Base-by-base conservation (phyloP, 495 filamentous ascomycete species). In the Talaromyces adpressus region DNA sequence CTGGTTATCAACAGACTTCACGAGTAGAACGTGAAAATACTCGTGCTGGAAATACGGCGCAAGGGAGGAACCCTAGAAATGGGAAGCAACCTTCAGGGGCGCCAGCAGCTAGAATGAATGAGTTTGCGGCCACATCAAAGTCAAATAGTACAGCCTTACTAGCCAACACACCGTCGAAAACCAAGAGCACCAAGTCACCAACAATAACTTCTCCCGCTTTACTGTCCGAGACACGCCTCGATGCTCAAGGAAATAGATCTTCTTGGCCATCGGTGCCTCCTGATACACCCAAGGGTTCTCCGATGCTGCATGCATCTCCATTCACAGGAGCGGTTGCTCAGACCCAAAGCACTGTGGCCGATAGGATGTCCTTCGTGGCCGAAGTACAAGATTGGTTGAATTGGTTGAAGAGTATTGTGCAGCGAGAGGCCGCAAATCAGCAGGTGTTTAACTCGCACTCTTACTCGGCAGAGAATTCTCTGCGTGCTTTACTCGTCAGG, bases 211-310 rank as follows among this genome's bases (percentile, higher is more conserved):
- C 78, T 1, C 70, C 76, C 11, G 76, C 78, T 41, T 62, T 81
- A 0, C 73, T 79, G 9, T 77, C 76, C 0, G 78, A 81, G 66
- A 68, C 75, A 0, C 70, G 75, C 61, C 65, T 81, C 20, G 74
- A 79, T 62, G 78, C 75, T 0, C 73, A 69, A 51, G 75, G 70
- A 7, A 70, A 73, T 36, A 67, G 66, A 8, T 63, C 62, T 1
- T 62, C 65, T 6, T 64, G 62, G 62, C 62, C 62, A n/a, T 64
- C 62, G 0, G 56, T 59, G 0, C 62, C 62, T 20, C 62, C 62
- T 6, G 62, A 64, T 53, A 64, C 62, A 18, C 62, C 41, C 4
- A 53, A 59, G n/a, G 39, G 27, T 14, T 59, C 62, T 16, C 62
- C 52, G 29, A 11, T 23, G 11, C 41, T 62, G 4, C 47, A 18